A percentile compares a stretch with the other conserved stretches of the same genome.
Evolutionary conservation across 2,329 filamentous ascomycete species (phyloP).

Genomic region (Dactylellina leptospora): DNA sequence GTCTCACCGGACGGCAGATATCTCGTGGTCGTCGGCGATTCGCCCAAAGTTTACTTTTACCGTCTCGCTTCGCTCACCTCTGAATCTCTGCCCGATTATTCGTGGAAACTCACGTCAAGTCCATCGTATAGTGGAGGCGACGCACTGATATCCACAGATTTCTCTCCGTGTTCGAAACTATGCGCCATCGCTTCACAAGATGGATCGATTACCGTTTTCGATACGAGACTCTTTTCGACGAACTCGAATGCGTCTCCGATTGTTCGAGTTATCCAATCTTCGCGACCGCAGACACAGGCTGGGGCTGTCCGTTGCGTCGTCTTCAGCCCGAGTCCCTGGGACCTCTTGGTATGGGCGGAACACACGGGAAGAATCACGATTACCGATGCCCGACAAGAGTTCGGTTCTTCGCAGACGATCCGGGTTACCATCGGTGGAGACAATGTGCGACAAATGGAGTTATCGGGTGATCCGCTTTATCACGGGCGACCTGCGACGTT

Average conservation of each 20-base stretch:
- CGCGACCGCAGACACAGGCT: slow-evolving; percentile 72
- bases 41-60: slow-evolving; percentile 86
- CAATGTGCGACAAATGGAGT: slow-evolving; percentile 55
- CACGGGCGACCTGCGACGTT: slow-evolving; percentile 46
- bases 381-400: slow-evolving; percentile 74
- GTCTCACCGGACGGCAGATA: slow-evolving; percentile 87
- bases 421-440: slow-evolving; percentile 69
- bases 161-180: slow-evolving; percentile 75
- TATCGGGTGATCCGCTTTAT: slow-evolving; percentile 53
- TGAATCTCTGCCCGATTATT: slow-evolving; percentile 49
- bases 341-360: slow-evolving; percentile 93
- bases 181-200: slow-evolving; percentile 82
- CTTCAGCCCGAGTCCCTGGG: slow-evolving; percentile 88
- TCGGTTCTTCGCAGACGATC: slow-evolving; percentile 74
- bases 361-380: slow-evolving; percentile 79
- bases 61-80: slow-evolving; percentile 60
- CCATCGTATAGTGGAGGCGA: slow-evolving; percentile 63
- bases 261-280: slow-evolving; percentile 79
- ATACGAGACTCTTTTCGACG: slow-evolving; percentile 61
- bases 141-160: slow-evolving; percentile 72
- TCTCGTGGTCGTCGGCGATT: slow-evolving; percentile 85
- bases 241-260: slow-evolving; percentile 68
- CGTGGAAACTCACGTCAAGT: slow-evolving; percentile 54
- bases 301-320: slow-evolving; percentile 90
- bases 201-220: slow-evolving; percentile 79